Conservation (phyloP, 1,284 basidiomycete species). For the Tremellales sp. region DNA sequence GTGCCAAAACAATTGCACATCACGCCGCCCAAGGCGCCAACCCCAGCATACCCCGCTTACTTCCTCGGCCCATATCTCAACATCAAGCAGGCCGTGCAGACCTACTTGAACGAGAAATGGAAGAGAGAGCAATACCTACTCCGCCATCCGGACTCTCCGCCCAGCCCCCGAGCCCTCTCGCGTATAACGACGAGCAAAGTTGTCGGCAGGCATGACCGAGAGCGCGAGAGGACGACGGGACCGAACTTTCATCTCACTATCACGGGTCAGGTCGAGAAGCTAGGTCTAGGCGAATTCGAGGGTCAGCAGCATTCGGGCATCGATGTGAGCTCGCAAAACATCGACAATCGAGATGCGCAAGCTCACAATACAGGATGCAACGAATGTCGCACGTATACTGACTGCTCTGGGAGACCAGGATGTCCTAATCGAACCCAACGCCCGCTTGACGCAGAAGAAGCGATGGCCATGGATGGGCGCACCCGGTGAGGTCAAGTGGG, state of each 20-base stretch:
- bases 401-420: constrained; percentile 65
- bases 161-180: constrained; percentile 12
- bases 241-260: constrained; percentile 40
- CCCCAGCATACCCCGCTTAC: constrained; percentile 32
- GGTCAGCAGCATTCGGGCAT: constrained; percentile 82
- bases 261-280: constrained; percentile 39
- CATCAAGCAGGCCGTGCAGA: constrained; percentile 42
- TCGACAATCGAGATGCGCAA: neutral
- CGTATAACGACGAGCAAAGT: constrained; percentile 24
- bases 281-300: constrained; percentile 57
- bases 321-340: constrained; percentile 58
- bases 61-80: constrained; percentile 44
- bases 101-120: constrained; percentile 51
- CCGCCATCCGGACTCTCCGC: constrained; percentile 13
- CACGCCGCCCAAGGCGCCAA: constrained; percentile 29
- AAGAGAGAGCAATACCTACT: constrained; percentile 55
- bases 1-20: constrained; percentile 48
- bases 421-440: constrained; percentile 67
- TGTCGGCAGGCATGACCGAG: constrained; percentile 10
- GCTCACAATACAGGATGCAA: constrained; percentile 62
- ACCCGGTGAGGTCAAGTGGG: constrained; percentile 42
- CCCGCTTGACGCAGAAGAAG: constrained; percentile 56
- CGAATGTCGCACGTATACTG: constrained; percentile 75
- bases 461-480: constrained; percentile 47
- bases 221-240: constrained; percentile 10